Conservation (phyloP, 164 flowering plant genomes). For the Echeveria elegans region DNA sequence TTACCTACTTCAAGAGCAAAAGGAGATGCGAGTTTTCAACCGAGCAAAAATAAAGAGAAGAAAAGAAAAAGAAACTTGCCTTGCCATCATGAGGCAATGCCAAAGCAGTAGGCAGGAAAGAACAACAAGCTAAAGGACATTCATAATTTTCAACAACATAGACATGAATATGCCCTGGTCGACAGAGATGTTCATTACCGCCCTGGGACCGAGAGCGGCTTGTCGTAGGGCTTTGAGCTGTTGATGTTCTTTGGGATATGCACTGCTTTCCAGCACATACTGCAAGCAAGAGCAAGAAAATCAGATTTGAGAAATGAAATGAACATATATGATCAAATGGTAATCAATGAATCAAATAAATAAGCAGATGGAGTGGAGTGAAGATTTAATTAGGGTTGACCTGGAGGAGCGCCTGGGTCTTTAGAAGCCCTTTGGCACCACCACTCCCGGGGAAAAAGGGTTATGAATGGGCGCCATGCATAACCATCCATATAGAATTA, state of each 20-base stretch:
- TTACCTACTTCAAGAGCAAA: constrained; percentile 16
- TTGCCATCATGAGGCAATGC: constrained; percentile 2
- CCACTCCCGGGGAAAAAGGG: too few species aligned
- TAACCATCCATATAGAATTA: too few species aligned
- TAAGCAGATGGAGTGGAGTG: background rate
- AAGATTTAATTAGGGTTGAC: background rate
- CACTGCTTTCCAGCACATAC: constrained; percentile 1
- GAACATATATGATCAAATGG: background rate
- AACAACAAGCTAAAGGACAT: background rate
- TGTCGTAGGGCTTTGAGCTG: constrained; percentile 4
- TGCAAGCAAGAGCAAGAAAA: too few species aligned
- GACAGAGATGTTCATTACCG: background rate
- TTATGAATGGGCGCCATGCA: too few species aligned
- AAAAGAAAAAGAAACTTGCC: background rate
- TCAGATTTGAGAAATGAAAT: too few species aligned
- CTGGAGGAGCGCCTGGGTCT: background rate
- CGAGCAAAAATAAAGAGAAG: background rate
- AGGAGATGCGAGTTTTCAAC: background rate
- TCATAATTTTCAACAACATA: constrained; percentile 4
- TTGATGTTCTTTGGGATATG: background rate
- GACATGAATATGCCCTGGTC: constrained; percentile 1
- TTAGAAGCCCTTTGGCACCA: background rate
- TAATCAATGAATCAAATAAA: background rate
- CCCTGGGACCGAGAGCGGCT: constrained; percentile 3
- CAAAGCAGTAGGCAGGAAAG: constrained; percentile 3